Evolutionary conservation across 176 grass and related monocot species (phyloP).

Genomic region (Themeda triandra): DNA sequence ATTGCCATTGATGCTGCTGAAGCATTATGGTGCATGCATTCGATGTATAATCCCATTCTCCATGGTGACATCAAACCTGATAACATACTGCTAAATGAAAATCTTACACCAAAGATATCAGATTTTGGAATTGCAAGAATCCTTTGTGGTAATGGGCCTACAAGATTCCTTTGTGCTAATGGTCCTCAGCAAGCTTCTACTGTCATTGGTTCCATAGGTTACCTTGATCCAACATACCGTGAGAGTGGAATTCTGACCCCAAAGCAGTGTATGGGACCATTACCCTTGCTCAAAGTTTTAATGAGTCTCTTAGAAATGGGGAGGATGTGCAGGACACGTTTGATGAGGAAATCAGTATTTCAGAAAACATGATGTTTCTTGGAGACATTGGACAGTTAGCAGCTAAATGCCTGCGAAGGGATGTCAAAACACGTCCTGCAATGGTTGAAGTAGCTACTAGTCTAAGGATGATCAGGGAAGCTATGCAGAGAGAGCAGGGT

Average conservation of each 20-base stretch:
- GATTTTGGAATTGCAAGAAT: constrained; percentile 8
- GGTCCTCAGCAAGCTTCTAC: neutral
- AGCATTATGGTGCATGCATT: neutral
- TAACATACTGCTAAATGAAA: neutral
- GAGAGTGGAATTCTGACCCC: neutral
- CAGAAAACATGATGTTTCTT: neutral
- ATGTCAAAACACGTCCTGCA: neutral
- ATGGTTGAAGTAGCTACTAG: neutral
- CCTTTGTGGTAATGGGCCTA: too few species aligned
- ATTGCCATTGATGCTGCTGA: neutral
- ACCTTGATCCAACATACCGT: neutral
- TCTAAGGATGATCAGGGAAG: neutral
- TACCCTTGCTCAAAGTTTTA: neutral
- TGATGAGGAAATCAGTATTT: neutral
- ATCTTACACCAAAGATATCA: neutral
- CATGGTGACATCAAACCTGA: neutral
- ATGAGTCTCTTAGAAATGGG: neutral
- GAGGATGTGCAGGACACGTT: neutral
- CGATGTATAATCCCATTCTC: neutral
- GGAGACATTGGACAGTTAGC: neutral
- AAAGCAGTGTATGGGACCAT: neutral
- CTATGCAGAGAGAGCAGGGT: neutral
- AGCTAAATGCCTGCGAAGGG: neutral
- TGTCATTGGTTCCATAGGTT: neutral
- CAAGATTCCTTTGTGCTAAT: neutral